Conservation (phyloP, 306 rosid species). For the Trifolium fragiferum region DNA sequence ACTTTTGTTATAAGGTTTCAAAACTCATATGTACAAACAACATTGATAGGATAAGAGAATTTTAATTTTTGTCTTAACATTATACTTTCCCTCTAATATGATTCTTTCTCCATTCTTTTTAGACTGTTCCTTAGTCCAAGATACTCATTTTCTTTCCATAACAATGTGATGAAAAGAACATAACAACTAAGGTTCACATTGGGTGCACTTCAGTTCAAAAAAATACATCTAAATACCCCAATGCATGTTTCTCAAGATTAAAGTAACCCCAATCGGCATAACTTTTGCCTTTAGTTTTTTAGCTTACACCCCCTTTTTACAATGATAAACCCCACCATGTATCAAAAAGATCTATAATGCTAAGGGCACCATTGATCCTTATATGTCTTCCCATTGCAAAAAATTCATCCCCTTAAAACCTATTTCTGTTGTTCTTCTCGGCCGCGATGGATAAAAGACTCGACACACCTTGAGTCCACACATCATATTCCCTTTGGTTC, state of each 20-base stretch:
- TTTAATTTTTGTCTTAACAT: slow-evolving; percentile 43
- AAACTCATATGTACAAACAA: slow-evolving; percentile 49
- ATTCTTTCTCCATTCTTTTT: slow-evolving; percentile 48
- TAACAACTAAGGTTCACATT: slow-evolving; percentile 57
- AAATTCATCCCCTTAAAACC: slow-evolving; percentile 26
- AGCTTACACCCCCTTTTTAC: slow-evolving; percentile 54
- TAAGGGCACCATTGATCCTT: slow-evolving; percentile 31
- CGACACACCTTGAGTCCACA: slow-evolving; percentile 90
- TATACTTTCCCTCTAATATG: slow-evolving; percentile 50
- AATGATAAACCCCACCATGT: slow-evolving; percentile 52
- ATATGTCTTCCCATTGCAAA: slow-evolving; percentile 37
- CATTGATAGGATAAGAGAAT: slow-evolving; percentile 33
- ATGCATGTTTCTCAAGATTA: slow-evolving; percentile 47
- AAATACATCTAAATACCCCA: slow-evolving; percentile 45
- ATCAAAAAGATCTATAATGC: slow-evolving; percentile 41
- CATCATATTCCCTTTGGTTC: slow-evolving; percentile 79
- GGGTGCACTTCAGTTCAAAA: slow-evolving; percentile 53
- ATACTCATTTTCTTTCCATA: slow-evolving; percentile 57
- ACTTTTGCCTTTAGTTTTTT: slow-evolving; percentile 56
- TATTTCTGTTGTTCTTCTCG: slow-evolving; percentile 64
- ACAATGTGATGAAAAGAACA: slow-evolving; percentile 34
- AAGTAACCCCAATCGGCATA: slow-evolving; percentile 52
- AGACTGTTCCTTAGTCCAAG: slow-evolving; percentile 69
- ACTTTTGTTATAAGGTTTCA: slow-evolving; percentile 41
- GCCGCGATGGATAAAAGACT: slow-evolving; percentile 76